Conservation (phyloP, 1,284 basidiomycete species). For the Meripilus lineatus region DNA sequence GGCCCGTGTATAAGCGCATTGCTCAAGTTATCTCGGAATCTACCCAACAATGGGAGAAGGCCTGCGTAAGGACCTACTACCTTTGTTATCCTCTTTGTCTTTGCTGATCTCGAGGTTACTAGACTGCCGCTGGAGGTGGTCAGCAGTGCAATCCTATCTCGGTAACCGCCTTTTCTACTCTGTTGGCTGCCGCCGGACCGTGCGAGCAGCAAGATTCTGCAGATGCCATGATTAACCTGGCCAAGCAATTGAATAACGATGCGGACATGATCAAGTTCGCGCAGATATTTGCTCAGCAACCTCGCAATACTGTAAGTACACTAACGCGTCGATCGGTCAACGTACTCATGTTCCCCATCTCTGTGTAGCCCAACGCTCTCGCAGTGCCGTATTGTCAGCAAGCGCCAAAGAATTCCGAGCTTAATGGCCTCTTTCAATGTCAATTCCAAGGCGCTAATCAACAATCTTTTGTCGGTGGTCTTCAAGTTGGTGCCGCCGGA, state of each 20-base stretch:
- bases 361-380: constrained; percentile 28
- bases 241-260: constrained; percentile 50
- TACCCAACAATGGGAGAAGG: constrained; percentile 34
- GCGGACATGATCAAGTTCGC: constrained; percentile 52
- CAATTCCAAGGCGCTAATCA: constrained; percentile 33
- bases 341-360: not conserved
- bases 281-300: constrained; percentile 59
- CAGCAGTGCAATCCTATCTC: constrained; percentile 50
- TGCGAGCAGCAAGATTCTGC: constrained; percentile 63
- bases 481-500: constrained; percentile 25
- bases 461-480: constrained; percentile 28
- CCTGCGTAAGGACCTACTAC: constrained; percentile 28
- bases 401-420: constrained; percentile 35
- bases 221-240: constrained; percentile 56
- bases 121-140: constrained; percentile 47
- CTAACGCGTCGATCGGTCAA: not conserved
- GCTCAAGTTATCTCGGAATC: constrained; percentile 35
- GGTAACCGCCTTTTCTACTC: constrained; percentile 45
- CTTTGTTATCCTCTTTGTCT: not conserved
- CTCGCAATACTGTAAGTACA: constrained; percentile 38
- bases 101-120: not conserved
- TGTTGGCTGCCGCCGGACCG: constrained; percentile 47
- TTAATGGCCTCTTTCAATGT: constrained; percentile 39
- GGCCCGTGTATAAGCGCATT: constrained; percentile 35
- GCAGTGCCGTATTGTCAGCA: constrained; percentile 37